Evolutionary conservation across 495 filamentous ascomycete genomes (phyloP).

Genomic region (Thermochaetoides thermophila): DNA sequence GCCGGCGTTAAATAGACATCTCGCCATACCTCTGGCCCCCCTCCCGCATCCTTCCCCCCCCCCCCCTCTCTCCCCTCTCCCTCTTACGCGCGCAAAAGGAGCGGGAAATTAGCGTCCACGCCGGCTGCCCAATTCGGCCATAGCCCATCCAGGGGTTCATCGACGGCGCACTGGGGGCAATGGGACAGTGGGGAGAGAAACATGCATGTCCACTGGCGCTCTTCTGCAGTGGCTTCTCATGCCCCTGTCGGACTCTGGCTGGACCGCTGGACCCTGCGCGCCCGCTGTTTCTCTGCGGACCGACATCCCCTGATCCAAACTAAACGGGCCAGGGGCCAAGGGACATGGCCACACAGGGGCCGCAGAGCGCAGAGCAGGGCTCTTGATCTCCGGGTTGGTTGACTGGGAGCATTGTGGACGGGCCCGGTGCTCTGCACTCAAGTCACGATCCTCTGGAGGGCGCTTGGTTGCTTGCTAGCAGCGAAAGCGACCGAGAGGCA

Average conservation of each 20-base stretch:
- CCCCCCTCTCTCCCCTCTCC: not conserved
- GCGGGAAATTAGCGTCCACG: conserved; percentile 21
- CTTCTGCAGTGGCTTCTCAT: conserved; percentile 8
- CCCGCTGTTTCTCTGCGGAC: conserved; percentile 3
- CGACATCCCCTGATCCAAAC: conserved; percentile 5
- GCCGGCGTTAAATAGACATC: conserved; percentile 22
- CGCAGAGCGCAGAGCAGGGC: too few species aligned
- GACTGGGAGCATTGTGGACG: too few species aligned
- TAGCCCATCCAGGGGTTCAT: conserved; percentile 22
- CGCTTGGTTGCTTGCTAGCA: too few species aligned
- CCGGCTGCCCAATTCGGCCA: conserved; percentile 10
- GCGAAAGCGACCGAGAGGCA: too few species aligned
- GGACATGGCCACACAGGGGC: too few species aligned
- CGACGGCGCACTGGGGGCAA: conserved; percentile 18
- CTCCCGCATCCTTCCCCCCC: not conserved
- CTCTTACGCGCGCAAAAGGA: conserved; percentile 1
- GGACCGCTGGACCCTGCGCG: not conserved
- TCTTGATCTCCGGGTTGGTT: conserved; percentile 4
- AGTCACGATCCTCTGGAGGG: too few species aligned
- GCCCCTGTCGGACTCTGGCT: not conserved
- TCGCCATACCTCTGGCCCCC: not conserved
- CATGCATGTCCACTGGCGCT: conserved; percentile 9
- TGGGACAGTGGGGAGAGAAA: conserved; percentile 4
- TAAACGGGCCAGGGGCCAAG: conserved; percentile 1
- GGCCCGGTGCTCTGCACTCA: too few species aligned